A percentile compares a stretch with the other conserved stretches of the same genome.
Evolutionary conservation across 768 basidiomycete genomes (phyloP).

Genomic region (Phylloporus scabripes): DNA sequence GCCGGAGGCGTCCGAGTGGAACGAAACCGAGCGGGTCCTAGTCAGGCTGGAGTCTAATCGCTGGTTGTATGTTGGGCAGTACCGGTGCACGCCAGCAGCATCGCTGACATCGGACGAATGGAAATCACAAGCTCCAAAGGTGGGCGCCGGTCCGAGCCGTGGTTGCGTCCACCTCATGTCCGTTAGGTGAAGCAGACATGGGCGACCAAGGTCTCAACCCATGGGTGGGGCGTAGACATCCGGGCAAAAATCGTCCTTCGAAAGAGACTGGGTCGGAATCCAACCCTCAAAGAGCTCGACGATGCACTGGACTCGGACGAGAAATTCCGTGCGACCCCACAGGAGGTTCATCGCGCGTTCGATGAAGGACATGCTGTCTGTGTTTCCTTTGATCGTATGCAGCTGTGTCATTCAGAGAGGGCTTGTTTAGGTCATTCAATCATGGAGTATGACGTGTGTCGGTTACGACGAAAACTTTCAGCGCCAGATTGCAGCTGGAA

Average conservation of each 20-base stretch:
- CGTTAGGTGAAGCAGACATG: conserved; percentile 18
- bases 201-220: conserved; percentile 12
- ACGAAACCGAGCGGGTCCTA: conserved; percentile 1
- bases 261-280: conserved; percentile 13
- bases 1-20: conserved; percentile 1
- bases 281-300: conserved; percentile 4
- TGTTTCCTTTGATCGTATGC: not conserved
- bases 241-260: conserved; percentile 15
- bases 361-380: conserved; percentile 12
- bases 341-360: conserved; percentile 14
- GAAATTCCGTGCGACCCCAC: conserved; percentile 10
- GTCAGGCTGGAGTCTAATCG: conserved; percentile 9
- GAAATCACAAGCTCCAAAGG: conserved; percentile 15
- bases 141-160: not conserved
- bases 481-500: conserved; percentile 13
- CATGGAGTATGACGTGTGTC: conserved; percentile 16
- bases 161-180: not conserved
- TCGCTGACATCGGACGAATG: conserved; percentile 14
- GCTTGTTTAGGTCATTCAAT: conserved; percentile 9
- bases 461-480: conserved; percentile 22
- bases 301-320: conserved; percentile 1
- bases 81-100: conserved; percentile 6
- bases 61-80: conserved; percentile 20
- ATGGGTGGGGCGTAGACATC: conserved; percentile 7
- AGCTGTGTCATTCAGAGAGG: not conserved